A percentile compares a stretch with the other conserved stretches of the same genome.
These are phyloP conservation scores for Misopates orontium DNA, from an alignment of 257 asterid genomes.

Conservation along the genomic window DNA sequence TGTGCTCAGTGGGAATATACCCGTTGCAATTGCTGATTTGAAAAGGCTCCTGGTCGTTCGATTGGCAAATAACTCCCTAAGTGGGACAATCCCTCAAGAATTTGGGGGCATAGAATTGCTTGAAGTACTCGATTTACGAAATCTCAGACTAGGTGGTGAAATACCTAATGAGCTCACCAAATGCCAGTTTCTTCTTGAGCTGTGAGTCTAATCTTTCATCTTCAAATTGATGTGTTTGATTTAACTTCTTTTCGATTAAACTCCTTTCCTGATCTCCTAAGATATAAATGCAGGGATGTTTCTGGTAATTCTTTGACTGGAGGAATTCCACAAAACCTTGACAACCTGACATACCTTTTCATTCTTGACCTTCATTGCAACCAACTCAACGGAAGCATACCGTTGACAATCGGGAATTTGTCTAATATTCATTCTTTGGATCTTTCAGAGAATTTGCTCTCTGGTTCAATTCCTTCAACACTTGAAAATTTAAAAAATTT, in stretches of 20 bases:
- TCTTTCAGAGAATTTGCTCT: conserved; percentile 60
- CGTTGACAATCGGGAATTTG: conserved; percentile 58
- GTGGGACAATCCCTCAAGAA: conserved; percentile 64
- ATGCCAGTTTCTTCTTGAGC: conserved; percentile 81
- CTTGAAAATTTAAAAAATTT: conserved; percentile 56
- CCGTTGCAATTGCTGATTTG: conserved; percentile 57
- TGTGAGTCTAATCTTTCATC: conserved; percentile 55
- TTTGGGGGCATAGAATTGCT: conserved; percentile 79
- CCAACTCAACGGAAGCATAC: conserved; percentile 65
- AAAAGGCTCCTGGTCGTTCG: conserved; percentile 57
- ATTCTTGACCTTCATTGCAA: conserved; percentile 75
- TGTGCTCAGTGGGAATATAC: conserved; percentile 67
- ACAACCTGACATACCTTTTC: conserved; percentile 64
- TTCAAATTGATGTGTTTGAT: neutral
- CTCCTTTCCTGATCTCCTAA: conserved; percentile 17
- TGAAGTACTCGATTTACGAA: conserved; percentile 76
- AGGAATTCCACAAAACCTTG: conserved; percentile 54
- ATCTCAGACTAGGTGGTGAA: conserved; percentile 61
- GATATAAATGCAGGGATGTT: conserved; percentile 61
- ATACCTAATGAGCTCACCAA: conserved; percentile 67
- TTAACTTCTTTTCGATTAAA: conserved; percentile 9
- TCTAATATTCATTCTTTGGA: conserved; percentile 64
- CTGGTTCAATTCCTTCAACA: conserved; percentile 62
- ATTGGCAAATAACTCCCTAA: conserved; percentile 62
- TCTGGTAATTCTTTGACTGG: conserved; percentile 71